Conservation (phyloP, 257 asterid genomes). For the Solanum phureja region DNA sequence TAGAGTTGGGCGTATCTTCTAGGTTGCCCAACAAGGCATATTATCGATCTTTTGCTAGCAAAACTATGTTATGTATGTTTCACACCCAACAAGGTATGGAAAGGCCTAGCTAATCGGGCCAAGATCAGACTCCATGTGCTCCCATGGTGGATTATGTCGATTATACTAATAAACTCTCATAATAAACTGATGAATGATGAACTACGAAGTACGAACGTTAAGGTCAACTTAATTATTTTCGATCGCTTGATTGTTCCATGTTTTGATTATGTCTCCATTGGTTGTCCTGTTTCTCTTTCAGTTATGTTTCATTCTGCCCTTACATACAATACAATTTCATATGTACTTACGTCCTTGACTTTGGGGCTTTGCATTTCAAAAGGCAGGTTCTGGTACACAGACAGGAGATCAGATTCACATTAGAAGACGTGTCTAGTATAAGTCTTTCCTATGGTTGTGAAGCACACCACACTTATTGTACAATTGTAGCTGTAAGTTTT, state of each 20-base stretch:
- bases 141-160: neutral
- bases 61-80: too few species aligned
- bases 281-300: neutral
- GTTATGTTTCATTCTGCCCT: neutral
- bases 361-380: neutral
- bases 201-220: too few species aligned
- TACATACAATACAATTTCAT: neutral
- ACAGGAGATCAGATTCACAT: neutral
- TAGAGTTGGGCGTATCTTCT: neutral
- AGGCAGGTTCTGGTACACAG: neutral
- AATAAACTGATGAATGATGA: too few species aligned
- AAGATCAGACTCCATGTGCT: neutral
- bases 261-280: neutral
- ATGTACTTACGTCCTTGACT: neutral
- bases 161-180: neutral
- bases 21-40: neutral
- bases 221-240: neutral
- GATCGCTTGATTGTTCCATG: neutral
- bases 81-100: neutral
- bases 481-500: too few species aligned
- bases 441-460: neutral
- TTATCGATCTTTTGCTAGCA: neutral
- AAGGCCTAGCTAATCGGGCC: neutral
- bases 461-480: neutral
- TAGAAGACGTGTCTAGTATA: neutral